These are phyloP conservation scores for Annulohypoxylon moriforme DNA, from an alignment of 495 filamentous ascomycete genomes.

Conservation along the genomic window DNA sequence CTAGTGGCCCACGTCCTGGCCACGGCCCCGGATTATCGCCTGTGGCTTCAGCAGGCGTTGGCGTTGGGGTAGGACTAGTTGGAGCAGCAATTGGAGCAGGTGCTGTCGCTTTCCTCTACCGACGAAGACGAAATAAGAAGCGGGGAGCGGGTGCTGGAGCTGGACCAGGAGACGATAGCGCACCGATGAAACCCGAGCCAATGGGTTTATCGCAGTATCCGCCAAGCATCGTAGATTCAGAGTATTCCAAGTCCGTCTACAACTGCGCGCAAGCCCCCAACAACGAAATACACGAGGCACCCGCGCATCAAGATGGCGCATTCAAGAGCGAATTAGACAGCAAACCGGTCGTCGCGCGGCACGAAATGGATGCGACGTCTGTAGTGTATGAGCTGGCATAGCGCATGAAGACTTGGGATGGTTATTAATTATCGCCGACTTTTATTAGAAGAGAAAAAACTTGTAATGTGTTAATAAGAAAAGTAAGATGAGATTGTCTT, in stretches of 20 bases:
- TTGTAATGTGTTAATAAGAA: constrained; percentile 18
- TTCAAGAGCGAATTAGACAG: not conserved
- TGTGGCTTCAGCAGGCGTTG: constrained; percentile 26
- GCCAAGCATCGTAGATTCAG: not conserved
- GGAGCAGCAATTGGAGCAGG: constrained; percentile 15
- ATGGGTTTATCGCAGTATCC: constrained; percentile 24
- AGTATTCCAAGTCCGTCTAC: not conserved
- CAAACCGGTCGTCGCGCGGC: not conserved
- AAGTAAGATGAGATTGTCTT: not conserved
- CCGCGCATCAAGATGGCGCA: not conserved
- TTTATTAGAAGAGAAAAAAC: not conserved
- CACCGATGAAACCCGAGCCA: not conserved
- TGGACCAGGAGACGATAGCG: not conserved
- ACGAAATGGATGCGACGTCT: constrained; percentile 16
- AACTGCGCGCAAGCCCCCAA: not conserved
- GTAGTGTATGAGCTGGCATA: constrained; percentile 6
- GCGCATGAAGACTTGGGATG: not conserved
- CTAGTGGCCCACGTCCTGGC: constrained; percentile 14
- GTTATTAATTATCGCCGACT: not conserved
- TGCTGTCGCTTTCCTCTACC: not conserved
- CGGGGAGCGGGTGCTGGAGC: not conserved
- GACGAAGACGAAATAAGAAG: constrained; percentile 6
- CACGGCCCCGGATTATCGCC: constrained; percentile 17
- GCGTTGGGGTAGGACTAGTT: constrained; percentile 24
- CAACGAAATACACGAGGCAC: not conserved